Evolutionary conservation across 1,139 yeast species (phyloP), one percentile per base, ranked within the genome.

Genomic region (Suhomyces terraborum): DNA sequence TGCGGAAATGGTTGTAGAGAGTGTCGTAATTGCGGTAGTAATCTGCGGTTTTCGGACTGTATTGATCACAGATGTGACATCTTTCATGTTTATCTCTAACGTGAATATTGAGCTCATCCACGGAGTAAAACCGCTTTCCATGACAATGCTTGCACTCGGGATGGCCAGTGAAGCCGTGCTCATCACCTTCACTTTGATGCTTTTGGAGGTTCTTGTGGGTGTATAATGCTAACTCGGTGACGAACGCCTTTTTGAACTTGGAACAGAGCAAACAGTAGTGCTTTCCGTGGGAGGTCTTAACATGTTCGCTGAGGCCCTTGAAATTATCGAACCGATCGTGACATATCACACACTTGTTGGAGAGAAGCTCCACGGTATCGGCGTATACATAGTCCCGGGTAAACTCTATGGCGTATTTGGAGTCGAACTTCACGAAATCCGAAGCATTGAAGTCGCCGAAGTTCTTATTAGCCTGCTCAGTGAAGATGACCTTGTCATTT

Each of bases 61-160:
- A 70, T 55, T 79, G 83, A 52, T 89, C 95, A 67, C 99, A 93
- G 28, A 94, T 81, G 54, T 84, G 87, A 61, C 99, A 93, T 52
- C 84, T 80, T 59, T 91, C 97, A 61, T 93, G 98, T 41, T 70
- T 69, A 47, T 88, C 88, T 52, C 96, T 73, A 64, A 93, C 77
- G 61, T 93, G 99, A 29, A 82, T 64, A 53, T 79, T 81, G 52
- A 89, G 71, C 59, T 91, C 98, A 58, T 93, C 97, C 40, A 82
- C 89, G 0, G 96, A 88, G 59, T 93, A 93, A 59, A 88, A 91
- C 43, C 95, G 65, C 50, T 70, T 75, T 1, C 81, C 80, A 4
- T 77, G 66, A 62, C 98, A 93, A 60, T 88, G 88, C 50, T 79
- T 80, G 71, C 99, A 93, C 50, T 76, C 74, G 0, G 98, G 97